These are phyloP conservation scores for Allium cepa DNA, from an alignment of 106 monocot genomes.

Conservation along the genomic window DNA sequence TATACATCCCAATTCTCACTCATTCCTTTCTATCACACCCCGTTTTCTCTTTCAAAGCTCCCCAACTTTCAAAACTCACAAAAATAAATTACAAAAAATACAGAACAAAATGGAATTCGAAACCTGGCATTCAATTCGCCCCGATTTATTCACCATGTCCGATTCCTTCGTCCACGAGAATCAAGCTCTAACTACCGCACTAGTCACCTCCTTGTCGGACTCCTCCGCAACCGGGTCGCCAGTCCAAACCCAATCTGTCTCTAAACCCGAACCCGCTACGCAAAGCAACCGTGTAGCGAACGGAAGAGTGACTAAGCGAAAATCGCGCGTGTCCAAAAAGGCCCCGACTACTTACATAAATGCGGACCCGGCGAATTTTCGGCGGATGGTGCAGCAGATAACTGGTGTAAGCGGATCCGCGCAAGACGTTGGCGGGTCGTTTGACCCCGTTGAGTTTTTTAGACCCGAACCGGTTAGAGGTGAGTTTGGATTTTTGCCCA, in stretches of 20 bases:
- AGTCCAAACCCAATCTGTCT: conserved; percentile 20
- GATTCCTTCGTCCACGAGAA: conserved; percentile 30
- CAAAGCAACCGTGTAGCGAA: not conserved
- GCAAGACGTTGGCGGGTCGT: not conserved
- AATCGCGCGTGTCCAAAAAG: conserved; percentile 34
- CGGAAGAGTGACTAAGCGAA: conserved; percentile 33
- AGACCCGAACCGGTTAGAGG: conserved; percentile 23
- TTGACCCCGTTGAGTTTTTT: not conserved
- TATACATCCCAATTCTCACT: not conserved
- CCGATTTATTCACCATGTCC: conserved; percentile 6
- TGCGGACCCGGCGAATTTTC: conserved; percentile 60
- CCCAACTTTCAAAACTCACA: not conserved
- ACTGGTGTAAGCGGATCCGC: conserved; percentile 30
- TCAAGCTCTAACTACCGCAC: conserved; percentile 46
- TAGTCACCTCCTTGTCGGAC: conserved; percentile 30
- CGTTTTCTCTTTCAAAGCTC: not conserved
- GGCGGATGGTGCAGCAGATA: conserved; percentile 65
- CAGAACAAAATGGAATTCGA: conserved; percentile 1
- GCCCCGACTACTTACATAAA: conserved; percentile 49
- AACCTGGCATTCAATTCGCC: not conserved
- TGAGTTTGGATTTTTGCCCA: conserved; percentile 17
- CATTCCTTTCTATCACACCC: not conserved
- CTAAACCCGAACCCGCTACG: not conserved
- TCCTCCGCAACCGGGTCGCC: conserved; percentile 1
- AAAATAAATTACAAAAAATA: not conserved